Base-by-base conservation (phyloP, 2,329 filamentous ascomycete species). In the Sclerotinia trifoliorum region DNA sequence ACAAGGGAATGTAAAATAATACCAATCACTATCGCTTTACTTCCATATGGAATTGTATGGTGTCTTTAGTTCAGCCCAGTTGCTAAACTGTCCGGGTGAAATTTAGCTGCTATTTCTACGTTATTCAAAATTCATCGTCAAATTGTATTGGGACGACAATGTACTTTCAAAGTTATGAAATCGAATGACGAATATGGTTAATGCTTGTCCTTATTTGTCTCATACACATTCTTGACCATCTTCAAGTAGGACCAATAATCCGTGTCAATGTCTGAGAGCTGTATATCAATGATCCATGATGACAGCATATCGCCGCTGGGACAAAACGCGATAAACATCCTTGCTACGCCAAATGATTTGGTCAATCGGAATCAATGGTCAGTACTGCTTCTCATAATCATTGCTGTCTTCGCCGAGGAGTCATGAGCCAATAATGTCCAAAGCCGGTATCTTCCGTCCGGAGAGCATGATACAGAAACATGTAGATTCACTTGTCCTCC, bases 141-240 rank as follows among this genome's bases (percentile, higher is more conserved):
- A 66, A 75, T 82, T 26, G 66, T 80, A 54, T 74, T 79, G 7
- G 77, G 78, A 7, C 81, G 81, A 1, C 75, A 80, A 72, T 83
- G 81, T 69, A 80, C 75, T 19, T 80, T 78, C 72, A 78, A 81
- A 67, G 80, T 83, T 29, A 72, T 76, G 54, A 74, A 79, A 64
- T 73, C 83, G 72, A 81, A 83, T 71, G 72, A 79, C 58, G 71
- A 74, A 70, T 83, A 82, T 67, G 76, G 75, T 66, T n/a, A 21
- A 51, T 24, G 10, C n/a, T 19, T 56, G n/a, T 17, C 19, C 5
- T 13, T 8, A 5, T 56, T 48, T 21, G 19, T 29, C 19, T 6
- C 13, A 26, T 44, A 24, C 19, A 63, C 17, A 48, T 42, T 15
- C 19, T 17, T 57, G 24, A 51, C 24, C 35, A 11, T 46, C 10